A percentile compares a stretch with the other conserved stretches of the same genome.
These are phyloP conservation scores for Monosporascus cannonballus DNA, from an alignment of 2,329 filamentous ascomycete species.

Conservation along the genomic window DNA sequence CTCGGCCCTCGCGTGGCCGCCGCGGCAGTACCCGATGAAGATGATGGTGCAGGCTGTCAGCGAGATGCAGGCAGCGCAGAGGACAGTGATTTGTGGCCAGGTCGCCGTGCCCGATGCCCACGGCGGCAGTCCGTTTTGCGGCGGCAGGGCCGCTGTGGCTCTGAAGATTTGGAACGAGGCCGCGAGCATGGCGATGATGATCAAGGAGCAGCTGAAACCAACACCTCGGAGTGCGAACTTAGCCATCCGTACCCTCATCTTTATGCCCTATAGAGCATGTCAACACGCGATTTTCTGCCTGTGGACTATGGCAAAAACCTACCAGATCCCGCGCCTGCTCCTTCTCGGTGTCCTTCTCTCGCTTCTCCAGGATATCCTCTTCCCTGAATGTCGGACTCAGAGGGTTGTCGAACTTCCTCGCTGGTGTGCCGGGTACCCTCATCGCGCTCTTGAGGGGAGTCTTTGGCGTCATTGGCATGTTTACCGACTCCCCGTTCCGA, in stretches of 20 bases:
- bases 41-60: conserved; percentile 73
- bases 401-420: conserved; percentile 65
- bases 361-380: conserved; percentile 80
- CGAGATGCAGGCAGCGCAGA: conserved; percentile 74
- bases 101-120: conserved; percentile 76
- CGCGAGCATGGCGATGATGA: conserved; percentile 84
- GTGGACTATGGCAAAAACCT: conserved; percentile 33
- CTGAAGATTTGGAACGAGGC: conserved; percentile 92
- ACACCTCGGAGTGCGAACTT: conserved; percentile 93
- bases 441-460: conserved; percentile 86
- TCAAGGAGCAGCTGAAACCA: conserved; percentile 94
- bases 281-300: conserved; percentile 29
- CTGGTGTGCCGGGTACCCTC: conserved; percentile 79
- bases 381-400: conserved; percentile 88
- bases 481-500: conserved; percentile 46
- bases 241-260: conserved; percentile 82
- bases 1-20: conserved; percentile 82
- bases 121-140: conserved; percentile 73
- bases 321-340: conserved; percentile 85
- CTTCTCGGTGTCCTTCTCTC: conserved; percentile 74
- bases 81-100: conserved; percentile 85
- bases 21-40: conserved; percentile 80
- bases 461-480: conserved; percentile 61
- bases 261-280: conserved; percentile 65
- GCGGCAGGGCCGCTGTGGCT: conserved; percentile 67